Evolutionary conservation across 805 yeast genomes (phyloP), one percentile per base, ranked within the genome.

Genomic region (Martiniozyma abietophila): DNA sequence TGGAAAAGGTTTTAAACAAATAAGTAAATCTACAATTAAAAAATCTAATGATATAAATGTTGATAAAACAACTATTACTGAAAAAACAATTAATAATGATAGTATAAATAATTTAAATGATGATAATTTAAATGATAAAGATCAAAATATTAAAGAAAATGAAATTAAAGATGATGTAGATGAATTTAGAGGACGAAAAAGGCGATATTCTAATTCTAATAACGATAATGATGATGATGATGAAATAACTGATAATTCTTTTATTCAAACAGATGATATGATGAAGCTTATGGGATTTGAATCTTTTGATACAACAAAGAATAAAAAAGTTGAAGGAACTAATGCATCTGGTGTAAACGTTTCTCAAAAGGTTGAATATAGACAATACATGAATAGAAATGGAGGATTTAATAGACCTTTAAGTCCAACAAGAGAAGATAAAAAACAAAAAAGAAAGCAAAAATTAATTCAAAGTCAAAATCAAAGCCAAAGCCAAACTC

Each of bases 371-470:
- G 56, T 71, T 1, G 64, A 64, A 26, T 74, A 70, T 47, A 59
- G 80, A 45, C 80, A 74, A 50, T 74, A 74, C 42, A 72, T 72
- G 74, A 74, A 73, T 47, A 55, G 77, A 36, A 61, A 53, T 10
- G 69, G 67, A 42, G 78, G 78, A 3, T 71, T 70, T 50, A 73
- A 71, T 44, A 54, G 79, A 35, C 65, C 73, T 1, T 49, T 72
- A 25, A 71, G 77, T 3, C 78, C 77, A 2, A 41, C 45, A 8
- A 36, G 46, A 26, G 30, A 20, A 8, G 44, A 43, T 14, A 29
- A 18, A 16, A 42, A 39, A 20, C 35, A 29, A 9, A 31, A 32
- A 2, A 32, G 27, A 32, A 18, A 31, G n/a, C n/a, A n/a, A n/a
- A n/a, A n/a, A n/a, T n/a, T n/a, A n/a, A n/a, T n/a, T n/a, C n/a